phyloP scores from a whole-genome alignment of 257 asterid genomes.

The Solanum neorickii region DNA sequence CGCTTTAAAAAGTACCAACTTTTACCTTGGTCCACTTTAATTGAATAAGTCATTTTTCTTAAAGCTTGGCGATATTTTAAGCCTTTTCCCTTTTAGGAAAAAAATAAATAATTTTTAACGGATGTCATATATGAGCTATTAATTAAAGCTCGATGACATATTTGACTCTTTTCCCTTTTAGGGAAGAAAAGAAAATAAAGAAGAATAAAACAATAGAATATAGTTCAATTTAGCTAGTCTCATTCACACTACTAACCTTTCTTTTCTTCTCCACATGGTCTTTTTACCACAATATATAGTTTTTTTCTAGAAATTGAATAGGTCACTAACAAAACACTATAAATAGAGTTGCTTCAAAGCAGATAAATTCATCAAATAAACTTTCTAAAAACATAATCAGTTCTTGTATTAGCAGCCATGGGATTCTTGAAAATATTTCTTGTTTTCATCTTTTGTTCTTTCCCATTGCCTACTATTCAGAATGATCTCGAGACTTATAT shows the following conservation, averaged over 20 bases:
- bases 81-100: too few relatives aligned
- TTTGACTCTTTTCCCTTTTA: too few relatives aligned
- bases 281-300: neutral
- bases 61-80: too few relatives aligned
- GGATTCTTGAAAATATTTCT: neutral
- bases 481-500: constrained; percentile 20
- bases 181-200: too few relatives aligned
- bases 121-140: neutral
- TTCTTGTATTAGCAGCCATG: neutral
- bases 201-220: neutral
- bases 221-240: neutral
- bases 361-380: neutral
- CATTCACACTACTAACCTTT: neutral
- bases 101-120: too few relatives aligned
- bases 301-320: neutral
- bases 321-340: neutral
- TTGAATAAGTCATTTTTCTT: neutral
- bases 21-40: neutral
- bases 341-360: neutral
- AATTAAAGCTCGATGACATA: neutral
- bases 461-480: neutral
- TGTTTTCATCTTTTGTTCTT: neutral
- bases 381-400: neutral
- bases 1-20: neutral
- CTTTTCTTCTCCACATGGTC: neutral